phyloP scores from a whole-genome alignment of 179 eudicot genomes.

The Gypsophila paniculata region DNA sequence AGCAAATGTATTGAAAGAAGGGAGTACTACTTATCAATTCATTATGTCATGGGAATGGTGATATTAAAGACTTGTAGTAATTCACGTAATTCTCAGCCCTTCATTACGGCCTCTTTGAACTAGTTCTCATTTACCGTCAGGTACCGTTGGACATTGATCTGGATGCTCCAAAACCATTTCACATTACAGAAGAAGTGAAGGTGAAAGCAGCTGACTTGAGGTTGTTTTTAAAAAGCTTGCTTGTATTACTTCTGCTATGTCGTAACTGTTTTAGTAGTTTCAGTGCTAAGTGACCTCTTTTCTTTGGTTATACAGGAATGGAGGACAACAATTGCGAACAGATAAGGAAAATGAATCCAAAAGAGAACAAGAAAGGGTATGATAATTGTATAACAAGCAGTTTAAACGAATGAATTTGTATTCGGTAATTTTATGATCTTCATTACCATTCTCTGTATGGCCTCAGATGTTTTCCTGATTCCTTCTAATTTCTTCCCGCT shows the following conservation, averaged over 20 bases:
- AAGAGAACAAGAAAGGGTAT: constrained; percentile 63
- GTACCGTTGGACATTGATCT: constrained; percentile 50
- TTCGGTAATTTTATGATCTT: no score
- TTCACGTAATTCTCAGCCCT: neutral
- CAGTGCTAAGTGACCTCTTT: neutral
- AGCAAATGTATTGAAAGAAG: no score
- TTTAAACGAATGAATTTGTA: no score
- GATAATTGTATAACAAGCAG: neutral
- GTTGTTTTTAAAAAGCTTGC: constrained; percentile 29
- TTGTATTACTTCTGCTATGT: neutral
- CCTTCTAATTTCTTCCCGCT: no score
- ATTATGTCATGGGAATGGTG: neutral
- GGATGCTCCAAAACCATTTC: constrained; percentile 38
- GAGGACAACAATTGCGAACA: constrained; percentile 36
- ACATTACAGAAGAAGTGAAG: constrained; percentile 49
- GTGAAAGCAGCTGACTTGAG: constrained; percentile 55
- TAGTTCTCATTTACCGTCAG: constrained; percentile 31
- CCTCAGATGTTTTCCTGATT: no score
- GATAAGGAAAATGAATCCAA: constrained; percentile 44
- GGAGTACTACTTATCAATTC: no score
- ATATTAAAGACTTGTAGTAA: no score
- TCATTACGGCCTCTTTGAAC: constrained; percentile 1
- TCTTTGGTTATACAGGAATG: constrained; percentile 37
- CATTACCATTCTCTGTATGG: no score
- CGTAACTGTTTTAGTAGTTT: neutral